Conservation (phyloP, 2,329 filamentous ascomycete species). For the Didymella glomerata region DNA sequence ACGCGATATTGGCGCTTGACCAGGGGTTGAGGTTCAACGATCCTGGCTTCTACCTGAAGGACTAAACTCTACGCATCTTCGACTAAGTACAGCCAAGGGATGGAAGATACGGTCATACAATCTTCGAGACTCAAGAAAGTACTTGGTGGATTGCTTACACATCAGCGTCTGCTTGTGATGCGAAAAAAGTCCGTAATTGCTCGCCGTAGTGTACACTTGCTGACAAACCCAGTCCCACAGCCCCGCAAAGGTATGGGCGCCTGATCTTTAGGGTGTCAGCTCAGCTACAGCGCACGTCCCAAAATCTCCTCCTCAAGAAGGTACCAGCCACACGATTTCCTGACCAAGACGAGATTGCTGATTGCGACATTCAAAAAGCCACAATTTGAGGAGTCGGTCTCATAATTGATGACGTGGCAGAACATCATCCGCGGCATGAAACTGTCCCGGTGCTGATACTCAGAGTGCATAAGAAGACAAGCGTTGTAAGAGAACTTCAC, state of each 20-base stretch:
- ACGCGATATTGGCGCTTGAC: no score
- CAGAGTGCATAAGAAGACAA: not conserved
- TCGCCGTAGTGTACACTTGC: not conserved
- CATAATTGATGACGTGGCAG: not conserved
- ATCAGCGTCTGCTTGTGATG: not conserved
- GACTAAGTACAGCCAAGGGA: no score
- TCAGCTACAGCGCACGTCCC: conserved; percentile 1
- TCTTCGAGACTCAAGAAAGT: not conserved
- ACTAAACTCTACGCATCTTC: no score
- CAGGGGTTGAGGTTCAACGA: no score
- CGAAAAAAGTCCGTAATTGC: not conserved
- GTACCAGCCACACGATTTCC: not conserved
- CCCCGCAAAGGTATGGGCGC: not conserved
- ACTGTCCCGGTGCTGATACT: not conserved
- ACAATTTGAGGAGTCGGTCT: not conserved
- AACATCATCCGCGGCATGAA: not conserved
- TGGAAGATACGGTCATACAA: no score
- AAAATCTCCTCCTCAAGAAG: conserved; percentile 10
- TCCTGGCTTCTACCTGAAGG: no score
- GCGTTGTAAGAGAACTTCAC: not conserved
- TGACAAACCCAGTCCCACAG: conserved; percentile 1
- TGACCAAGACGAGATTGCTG: not conserved
- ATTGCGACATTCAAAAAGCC: not conserved
- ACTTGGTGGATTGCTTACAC: not conserved
- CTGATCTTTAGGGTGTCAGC: conserved; percentile 3